Percentiles rank a stretch among this genome's conserved stretches.
phyloP scores from a whole-genome alignment of 441 rosid genomes.

The Corymbia citriodora region DNA sequence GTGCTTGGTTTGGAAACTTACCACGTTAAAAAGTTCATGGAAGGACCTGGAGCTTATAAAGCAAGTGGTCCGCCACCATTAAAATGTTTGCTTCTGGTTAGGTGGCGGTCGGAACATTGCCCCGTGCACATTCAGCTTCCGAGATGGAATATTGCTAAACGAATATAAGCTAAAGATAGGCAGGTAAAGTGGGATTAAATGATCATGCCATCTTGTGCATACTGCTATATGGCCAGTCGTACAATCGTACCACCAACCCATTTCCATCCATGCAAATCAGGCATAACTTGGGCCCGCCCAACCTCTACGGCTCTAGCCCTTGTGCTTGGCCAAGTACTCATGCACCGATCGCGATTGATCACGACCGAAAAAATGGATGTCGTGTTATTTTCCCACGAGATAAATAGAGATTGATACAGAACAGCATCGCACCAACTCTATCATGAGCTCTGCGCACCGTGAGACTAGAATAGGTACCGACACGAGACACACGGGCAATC shows the following conservation, averaged over 20 bases:
- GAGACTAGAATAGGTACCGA: not conserved
- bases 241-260: not conserved
- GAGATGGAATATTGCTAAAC: not conserved
- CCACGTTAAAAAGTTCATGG: not conserved
- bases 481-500: not conserved
- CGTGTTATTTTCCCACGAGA: fast-evolving
- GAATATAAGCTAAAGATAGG: not conserved
- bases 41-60: not conserved
- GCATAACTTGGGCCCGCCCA: not conserved
- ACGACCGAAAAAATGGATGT: not conserved
- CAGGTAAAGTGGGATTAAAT: not conserved
- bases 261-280: not conserved
- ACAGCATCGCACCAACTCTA: not conserved
- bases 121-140: not conserved
- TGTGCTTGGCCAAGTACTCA: not conserved
- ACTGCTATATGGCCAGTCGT: not conserved
- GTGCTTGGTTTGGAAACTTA: not conserved
- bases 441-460: not conserved
- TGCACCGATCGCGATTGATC: not conserved
- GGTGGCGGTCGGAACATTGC: not conserved
- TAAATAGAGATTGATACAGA: not conserved
- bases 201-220: not conserved
- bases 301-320: not conserved
- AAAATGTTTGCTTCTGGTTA: not conserved
- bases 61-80: not conserved